Base-by-base conservation (phyloP, 2,329 filamentous ascomycete species). In the Xylaria hypoxylon region DNA sequence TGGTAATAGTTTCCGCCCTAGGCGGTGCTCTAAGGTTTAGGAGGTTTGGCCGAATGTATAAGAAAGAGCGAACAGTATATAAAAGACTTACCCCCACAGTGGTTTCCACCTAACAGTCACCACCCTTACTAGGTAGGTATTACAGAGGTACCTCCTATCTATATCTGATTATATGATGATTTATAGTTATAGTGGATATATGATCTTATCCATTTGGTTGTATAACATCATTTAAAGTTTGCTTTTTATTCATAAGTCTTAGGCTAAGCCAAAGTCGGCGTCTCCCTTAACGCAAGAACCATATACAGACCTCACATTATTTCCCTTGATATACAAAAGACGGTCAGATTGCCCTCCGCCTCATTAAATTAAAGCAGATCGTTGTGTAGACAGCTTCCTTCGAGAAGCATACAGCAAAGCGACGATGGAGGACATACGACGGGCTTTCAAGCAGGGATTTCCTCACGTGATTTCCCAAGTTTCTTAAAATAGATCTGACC, bases 401-500 rank as follows among this genome's bases (percentile, higher is more conserved):
- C 53, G 28, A 33, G 58, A 58, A 48, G 58, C 26, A 53, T 11
- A 60, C 28, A 33, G 47, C 31, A 40, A 45, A 24, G 58, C 57
- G 28, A 55, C 19, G 19, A 64, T 56, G 55, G 48, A 59, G 44
- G 52, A 47, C 26, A 45, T 11, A 22, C 28, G 33, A 40, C 10
- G 28, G 17, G 65, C 48, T 48, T 57, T 51, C 52, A 40, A 48
- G 42, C 64, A 64, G 55, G 67, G 64, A 44, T 56, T 11, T 19
- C n/a, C 62, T 59, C 67, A 69, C 67, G 67, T 69, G 67, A 69
- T 62, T 22, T 44, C 4, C 31, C 51, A 31, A 4, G 42, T 44
- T 59, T 52, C 67, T 48, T 61, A 69, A 69, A 69, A 69, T 69
- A 69, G 67, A 69, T 47, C 59, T 63, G 33, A 38, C 61, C 55